phyloP scores from a whole-genome alignment of 805 yeast species.

The Starmerella riodocensis region DNA sequence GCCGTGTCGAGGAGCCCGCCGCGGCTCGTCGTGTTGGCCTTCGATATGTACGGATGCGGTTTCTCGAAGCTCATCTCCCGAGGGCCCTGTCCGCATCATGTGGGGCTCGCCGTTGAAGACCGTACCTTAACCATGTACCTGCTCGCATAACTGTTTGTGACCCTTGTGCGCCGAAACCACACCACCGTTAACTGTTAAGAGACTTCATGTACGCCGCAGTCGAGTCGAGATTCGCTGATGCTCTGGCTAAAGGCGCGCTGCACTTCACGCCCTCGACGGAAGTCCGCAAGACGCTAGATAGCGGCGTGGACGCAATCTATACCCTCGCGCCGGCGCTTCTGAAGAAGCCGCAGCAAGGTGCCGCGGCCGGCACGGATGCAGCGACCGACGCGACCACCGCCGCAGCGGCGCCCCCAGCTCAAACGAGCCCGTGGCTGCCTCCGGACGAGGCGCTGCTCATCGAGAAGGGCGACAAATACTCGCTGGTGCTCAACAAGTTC shows the following conservation, averaged over 20 bases:
- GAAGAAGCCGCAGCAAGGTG: constrained; percentile 24
- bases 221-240: constrained; percentile 32
- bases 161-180: no score
- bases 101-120: no score
- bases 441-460: constrained; percentile 70
- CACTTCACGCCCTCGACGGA: constrained; percentile 40
- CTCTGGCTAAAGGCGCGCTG: constrained; percentile 36
- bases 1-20: no score
- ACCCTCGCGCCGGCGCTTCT: constrained; percentile 30
- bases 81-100: no score
- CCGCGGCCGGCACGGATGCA: constrained; percentile 1
- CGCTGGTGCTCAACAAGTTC: constrained; percentile 70
- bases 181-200: no score
- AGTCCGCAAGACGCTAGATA: constrained; percentile 23
- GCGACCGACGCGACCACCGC: background rate
- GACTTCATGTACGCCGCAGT: constrained; percentile 20
- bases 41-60: no score
- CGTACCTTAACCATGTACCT: no score
- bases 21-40: no score
- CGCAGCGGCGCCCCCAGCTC: background rate
- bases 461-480: constrained; percentile 38
- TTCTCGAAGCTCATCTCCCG: no score
- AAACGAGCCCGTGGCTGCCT: constrained; percentile 55
- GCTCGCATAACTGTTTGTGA: no score
- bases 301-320: constrained; percentile 25